phyloP scores from a whole-genome alignment of 371 early-diverging fungal genomes.

The Zopfochytrium polystomum region DNA sequence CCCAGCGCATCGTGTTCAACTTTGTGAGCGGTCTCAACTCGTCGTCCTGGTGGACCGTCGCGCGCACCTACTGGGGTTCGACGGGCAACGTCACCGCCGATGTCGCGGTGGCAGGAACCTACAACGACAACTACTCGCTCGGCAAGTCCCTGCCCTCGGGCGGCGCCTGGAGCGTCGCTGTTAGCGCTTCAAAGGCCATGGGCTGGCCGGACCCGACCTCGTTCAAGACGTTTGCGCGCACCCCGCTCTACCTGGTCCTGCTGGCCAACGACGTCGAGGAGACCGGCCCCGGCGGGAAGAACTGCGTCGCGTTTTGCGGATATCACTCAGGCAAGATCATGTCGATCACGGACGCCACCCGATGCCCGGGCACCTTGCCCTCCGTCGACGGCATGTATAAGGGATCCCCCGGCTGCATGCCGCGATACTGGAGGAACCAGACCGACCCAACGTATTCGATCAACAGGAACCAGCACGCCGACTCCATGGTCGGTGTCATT shows the following conservation, averaged over 20 bases:
- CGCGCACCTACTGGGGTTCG: background rate
- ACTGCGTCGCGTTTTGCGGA: background rate
- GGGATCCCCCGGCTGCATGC: constrained; percentile 1
- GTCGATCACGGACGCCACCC: background rate
- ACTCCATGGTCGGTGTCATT: constrained; percentile 20
- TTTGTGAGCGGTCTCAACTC: background rate
- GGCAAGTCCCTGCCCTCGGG: background rate
- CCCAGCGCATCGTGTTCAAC: background rate
- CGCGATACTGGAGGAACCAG: constrained; percentile 16
- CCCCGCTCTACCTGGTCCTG: background rate
- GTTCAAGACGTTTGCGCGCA: too few species aligned
- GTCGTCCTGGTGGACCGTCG: background rate
- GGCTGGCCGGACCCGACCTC: too few species aligned
- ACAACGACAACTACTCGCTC: background rate
- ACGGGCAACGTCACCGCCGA: background rate
- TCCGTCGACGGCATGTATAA: background rate
- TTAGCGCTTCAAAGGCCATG: background rate
- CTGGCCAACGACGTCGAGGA: background rate
- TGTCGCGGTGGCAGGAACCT: background rate
- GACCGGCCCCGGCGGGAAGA: background rate
- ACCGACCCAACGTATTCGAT: constrained; percentile 18
- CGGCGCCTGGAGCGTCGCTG: background rate
- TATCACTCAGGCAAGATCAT: background rate
- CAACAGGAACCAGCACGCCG: constrained; percentile 18
- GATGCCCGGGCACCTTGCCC: background rate